phyloP scores from a whole-genome alignment of 106 monocot genomes.

The Allium fistulosum region DNA sequence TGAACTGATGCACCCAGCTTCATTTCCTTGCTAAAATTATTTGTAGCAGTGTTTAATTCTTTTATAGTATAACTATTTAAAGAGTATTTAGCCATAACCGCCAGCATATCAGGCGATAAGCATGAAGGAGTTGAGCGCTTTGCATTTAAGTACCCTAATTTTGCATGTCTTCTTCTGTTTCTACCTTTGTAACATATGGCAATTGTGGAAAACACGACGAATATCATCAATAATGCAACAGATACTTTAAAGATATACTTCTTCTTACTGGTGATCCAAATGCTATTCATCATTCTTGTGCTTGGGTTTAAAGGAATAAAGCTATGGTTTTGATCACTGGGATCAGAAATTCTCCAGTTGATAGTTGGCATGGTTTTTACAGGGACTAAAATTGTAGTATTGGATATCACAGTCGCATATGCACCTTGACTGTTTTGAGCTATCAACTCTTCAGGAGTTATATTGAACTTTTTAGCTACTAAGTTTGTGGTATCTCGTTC shows the following conservation, averaged over 20 bases:
- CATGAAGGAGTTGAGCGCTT: constrained; percentile 7
- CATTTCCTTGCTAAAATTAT: constrained; percentile 6
- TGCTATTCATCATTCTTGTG: neutral
- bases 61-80: constrained; percentile 9
- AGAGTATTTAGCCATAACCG: constrained; percentile 22
- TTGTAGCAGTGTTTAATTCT: constrained; percentile 18
- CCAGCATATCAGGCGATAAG: constrained; percentile 17
- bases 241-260: neutral
- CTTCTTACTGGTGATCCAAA: neutral
- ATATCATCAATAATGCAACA: neutral
- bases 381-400: constrained; percentile 25
- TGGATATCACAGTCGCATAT: constrained; percentile 1
- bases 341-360: neutral
- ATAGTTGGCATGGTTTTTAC: constrained; percentile 8
- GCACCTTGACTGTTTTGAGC: constrained; percentile 7
- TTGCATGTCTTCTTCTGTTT: neutral
- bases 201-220: neutral
- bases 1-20: constrained; percentile 13
- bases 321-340: neutral
- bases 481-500: neutral
- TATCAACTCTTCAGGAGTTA: constrained; percentile 11
- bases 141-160: neutral
- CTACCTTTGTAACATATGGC: neutral
- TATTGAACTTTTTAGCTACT: constrained; percentile 12
- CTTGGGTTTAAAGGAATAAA: neutral